A percentile compares a stretch with the other conserved stretches of the same genome.
Conservation (phyloP, 2,329 filamentous ascomycete species). For the Trichoderma brevicompactum region DNA sequence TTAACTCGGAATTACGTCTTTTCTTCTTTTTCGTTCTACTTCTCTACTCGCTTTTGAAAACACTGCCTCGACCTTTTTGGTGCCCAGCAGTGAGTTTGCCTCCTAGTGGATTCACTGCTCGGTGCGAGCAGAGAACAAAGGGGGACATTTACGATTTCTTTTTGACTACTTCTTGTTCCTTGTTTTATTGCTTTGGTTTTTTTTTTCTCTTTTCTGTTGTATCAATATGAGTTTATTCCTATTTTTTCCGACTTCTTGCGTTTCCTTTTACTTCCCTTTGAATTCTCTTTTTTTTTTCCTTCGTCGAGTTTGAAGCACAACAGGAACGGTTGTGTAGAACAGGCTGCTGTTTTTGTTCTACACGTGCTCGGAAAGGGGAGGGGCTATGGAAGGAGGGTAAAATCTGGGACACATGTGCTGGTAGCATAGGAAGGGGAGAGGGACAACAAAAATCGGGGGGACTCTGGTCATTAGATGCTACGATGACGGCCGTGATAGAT, state of each 20-base stretch:
- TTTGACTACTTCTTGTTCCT: background rate
- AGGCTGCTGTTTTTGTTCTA: background rate
- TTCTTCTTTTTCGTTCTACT: background rate
- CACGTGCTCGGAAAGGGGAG: background rate
- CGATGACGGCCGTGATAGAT: conserved; percentile 20
- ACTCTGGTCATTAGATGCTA: conserved; percentile 5
- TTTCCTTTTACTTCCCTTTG: background rate
- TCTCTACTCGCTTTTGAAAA: background rate
- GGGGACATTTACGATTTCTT: background rate
- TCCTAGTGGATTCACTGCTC: background rate
- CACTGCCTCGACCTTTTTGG: background rate
- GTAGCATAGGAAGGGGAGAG: conserved; percentile 14
- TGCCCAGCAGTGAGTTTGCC: background rate
- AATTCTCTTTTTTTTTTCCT: no score
- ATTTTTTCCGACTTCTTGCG: background rate
- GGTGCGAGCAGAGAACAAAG: background rate
- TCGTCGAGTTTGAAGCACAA: background rate
- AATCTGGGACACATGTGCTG: conserved; percentile 2
- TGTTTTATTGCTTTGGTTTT: background rate
- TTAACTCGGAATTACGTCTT: conserved; percentile 12
- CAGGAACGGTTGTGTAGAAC: background rate
- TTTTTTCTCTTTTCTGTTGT: background rate
- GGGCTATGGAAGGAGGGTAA: background rate
- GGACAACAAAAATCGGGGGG: conserved; percentile 4
- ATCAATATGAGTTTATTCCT: conserved; percentile 3